Evolutionary conservation across 768 basidiomycete species (phyloP).

Genomic region (Auriscalpium orientale): DNA sequence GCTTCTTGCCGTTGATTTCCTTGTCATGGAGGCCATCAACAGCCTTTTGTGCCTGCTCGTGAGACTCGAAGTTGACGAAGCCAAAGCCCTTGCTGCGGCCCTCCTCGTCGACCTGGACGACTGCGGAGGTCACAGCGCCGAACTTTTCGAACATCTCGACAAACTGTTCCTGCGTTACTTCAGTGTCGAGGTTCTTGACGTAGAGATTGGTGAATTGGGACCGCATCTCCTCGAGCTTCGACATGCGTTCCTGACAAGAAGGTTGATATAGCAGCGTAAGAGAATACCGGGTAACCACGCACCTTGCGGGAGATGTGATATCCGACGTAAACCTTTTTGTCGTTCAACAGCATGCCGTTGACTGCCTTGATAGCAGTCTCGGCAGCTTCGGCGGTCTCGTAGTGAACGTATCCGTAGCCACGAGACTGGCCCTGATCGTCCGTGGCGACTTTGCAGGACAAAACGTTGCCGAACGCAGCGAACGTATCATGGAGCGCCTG

Average conservation of each 20-base stretch:
- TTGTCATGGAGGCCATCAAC: conserved; percentile 85
- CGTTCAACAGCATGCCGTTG: conserved; percentile 98
- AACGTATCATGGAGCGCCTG: conserved; percentile 99
- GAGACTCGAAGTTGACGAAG: conserved; percentile 92
- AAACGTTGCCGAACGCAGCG: conserved; percentile 95
- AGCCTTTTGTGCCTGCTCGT: conserved; percentile 87
- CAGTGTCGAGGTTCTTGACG: conserved; percentile 91
- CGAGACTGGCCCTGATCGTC: conserved; percentile 94
- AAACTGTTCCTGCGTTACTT: conserved; percentile 82
- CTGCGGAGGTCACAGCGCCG: conserved; percentile 83
- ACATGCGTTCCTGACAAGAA: conserved; percentile 78
- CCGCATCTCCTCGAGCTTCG: conserved; percentile 97
- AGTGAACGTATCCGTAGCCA: conserved; percentile 99
- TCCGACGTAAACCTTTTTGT: conserved; percentile 99
- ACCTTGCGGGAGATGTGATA: conserved; percentile 96
- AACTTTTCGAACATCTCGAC: conserved; percentile 67
- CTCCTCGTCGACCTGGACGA: conserved; percentile 76
- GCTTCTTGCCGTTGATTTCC: conserved; percentile 78
- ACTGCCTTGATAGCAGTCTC: conserved; percentile 96
- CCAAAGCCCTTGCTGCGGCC: conserved; percentile 97
- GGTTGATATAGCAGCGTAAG: background rate
- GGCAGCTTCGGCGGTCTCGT: conserved; percentile 95
- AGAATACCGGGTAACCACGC: conserved; percentile 12
- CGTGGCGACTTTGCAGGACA: conserved; percentile 98
- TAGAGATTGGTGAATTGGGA: conserved; percentile 97